These are phyloP conservation scores for Pseudogymnoascus destructans DNA, from an alignment of 2,329 filamentous ascomycete species.

Conservation along the genomic window DNA sequence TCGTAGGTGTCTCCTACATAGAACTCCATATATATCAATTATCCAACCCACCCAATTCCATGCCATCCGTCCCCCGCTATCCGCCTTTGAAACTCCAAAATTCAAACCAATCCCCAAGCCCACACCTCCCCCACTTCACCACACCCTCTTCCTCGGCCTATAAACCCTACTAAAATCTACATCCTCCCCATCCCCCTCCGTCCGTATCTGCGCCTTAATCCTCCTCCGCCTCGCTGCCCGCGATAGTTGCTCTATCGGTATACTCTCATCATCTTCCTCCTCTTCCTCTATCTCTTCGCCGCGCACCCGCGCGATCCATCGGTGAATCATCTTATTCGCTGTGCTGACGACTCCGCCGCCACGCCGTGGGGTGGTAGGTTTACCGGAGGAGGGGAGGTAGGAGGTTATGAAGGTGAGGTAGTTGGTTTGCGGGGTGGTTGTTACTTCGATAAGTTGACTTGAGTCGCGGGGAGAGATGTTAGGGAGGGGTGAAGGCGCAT, in stretches of 20 bases:
- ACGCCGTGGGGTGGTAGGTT: background rate
- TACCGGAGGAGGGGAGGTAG: background rate
- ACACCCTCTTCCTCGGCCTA: slow-evolving; percentile 6
- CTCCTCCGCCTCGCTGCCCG: background rate
- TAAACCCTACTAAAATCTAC: slow-evolving; percentile 1
- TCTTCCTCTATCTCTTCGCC: background rate
- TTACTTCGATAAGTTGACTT: slow-evolving; percentile 31
- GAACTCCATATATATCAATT: background rate
- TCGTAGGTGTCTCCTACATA: background rate
- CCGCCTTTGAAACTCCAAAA: background rate
- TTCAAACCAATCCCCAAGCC: background rate
- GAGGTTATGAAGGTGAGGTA: background rate
- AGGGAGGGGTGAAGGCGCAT: background rate
- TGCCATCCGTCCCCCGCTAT: background rate
- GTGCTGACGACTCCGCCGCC: background rate
- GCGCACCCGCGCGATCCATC: background rate
- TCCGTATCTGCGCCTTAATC: slow-evolving; percentile 1
- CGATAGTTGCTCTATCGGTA: background rate
- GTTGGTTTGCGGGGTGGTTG: slow-evolving; percentile 31
- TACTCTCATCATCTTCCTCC: background rate
- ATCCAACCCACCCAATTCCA: background rate
- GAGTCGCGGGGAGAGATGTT: slow-evolving; percentile 22
- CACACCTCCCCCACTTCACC: background rate
- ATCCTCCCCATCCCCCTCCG: background rate
- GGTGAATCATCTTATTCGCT: background rate